Evolutionary conservation across 1,284 basidiomycete genomes (phyloP).

Genomic region (Leccinum subrobustum): DNA sequence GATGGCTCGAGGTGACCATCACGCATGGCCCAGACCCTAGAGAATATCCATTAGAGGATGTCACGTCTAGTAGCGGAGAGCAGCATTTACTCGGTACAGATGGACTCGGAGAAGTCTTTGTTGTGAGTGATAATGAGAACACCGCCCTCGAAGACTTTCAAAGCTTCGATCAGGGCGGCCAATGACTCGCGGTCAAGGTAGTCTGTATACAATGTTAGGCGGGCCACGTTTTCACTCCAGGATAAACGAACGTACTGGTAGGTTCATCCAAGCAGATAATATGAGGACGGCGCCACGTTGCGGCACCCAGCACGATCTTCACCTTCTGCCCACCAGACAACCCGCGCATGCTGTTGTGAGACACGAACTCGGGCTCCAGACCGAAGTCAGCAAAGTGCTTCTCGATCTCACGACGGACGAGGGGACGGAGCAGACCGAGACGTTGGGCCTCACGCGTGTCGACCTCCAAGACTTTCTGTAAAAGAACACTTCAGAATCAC

Average conservation of each 20-base stretch:
- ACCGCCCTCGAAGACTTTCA: conserved; percentile 97
- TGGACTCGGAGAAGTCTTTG: conserved; percentile 95
- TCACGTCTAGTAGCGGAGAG: conserved; percentile 29
- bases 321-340: conserved; percentile 99
- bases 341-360: conserved; percentile 96
- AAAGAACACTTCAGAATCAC: background rate
- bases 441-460: conserved; percentile 98
- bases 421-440: conserved; percentile 91
- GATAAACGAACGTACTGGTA: conserved; percentile 58
- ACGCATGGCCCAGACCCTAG: conserved; percentile 90
- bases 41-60: conserved; percentile 2
- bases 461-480: conserved; percentile 90
- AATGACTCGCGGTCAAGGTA: conserved; percentile 98
- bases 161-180: conserved; percentile 92
- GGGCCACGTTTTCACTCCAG: background rate
- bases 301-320: conserved; percentile 98
- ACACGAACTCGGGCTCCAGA: conserved; percentile 95
- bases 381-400: conserved; percentile 97
- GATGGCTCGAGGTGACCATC: conserved; percentile 91
- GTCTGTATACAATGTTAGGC: conserved; percentile 46
- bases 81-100: conserved; percentile 69
- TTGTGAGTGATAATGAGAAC: conserved; percentile 97
- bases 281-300: conserved; percentile 98
- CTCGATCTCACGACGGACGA: conserved; percentile 97
- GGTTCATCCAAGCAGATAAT: conserved; percentile 98